Evolutionary conservation across 2,329 filamentous ascomycete genomes (phyloP).

Genomic region (Chaetomiaceae sp.): DNA sequence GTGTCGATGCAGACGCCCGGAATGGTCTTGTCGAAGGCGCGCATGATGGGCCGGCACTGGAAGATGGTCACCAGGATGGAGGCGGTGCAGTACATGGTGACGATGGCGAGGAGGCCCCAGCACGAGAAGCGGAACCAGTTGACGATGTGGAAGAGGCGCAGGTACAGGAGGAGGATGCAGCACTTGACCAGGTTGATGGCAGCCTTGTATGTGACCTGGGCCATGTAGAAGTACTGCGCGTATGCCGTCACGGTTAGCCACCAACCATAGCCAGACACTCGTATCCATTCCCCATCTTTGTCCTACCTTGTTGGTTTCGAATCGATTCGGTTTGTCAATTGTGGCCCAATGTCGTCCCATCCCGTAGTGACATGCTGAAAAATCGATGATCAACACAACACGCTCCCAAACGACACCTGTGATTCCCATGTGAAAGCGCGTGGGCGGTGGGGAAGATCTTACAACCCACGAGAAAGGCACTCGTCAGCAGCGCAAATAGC

Average conservation of each 20-base stretch:
- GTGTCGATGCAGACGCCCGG: slow-evolving; percentile 21
- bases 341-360: slow-evolving; percentile 3
- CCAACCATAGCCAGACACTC: too few species aligned
- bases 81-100: slow-evolving; percentile 14
- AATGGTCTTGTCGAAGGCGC: slow-evolving; percentile 5
- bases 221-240: slow-evolving; percentile 24
- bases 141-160: slow-evolving; percentile 29
- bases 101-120: slow-evolving; percentile 27
- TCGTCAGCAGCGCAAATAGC: neutral
- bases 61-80: slow-evolving; percentile 9
- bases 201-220: slow-evolving; percentile 16
- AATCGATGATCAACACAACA: too few species aligned
- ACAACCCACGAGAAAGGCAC: neutral
- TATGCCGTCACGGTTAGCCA: neutral
- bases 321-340: neutral
- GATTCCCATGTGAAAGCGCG: too few species aligned
- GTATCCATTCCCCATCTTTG: too few species aligned
- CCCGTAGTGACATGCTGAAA: slow-evolving; percentile 1
- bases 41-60: slow-evolving; percentile 11
- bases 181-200: slow-evolving; percentile 29
- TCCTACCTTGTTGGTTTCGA: slow-evolving; percentile 5
- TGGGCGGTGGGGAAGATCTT: neutral
- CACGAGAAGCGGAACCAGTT: slow-evolving; percentile 22
- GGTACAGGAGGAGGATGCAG: slow-evolving; percentile 34
- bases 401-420: too few species aligned